phyloP scores from a whole-genome alignment of 169 alveolate species.

The Eimeria nieschulzi region DNA sequence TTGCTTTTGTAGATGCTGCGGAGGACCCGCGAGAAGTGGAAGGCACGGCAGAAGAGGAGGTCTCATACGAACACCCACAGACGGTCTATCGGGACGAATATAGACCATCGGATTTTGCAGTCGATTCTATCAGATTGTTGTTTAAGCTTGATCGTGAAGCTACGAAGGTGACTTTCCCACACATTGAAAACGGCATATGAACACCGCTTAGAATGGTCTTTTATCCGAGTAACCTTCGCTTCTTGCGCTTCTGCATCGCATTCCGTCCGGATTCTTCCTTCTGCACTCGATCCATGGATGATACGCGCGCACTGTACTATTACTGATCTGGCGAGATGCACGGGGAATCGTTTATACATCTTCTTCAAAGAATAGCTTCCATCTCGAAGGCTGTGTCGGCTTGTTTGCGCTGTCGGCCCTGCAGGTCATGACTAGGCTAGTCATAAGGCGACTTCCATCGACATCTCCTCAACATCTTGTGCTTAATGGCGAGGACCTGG shows the following conservation, averaged over 20 bases:
- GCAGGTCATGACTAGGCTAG: slow-evolving; percentile 78
- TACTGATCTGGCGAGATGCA: background rate
- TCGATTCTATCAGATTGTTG: background rate
- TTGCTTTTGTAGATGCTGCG: background rate
- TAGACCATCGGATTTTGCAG: slow-evolving; percentile 9
- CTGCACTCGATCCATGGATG: no score
- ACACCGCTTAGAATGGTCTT: no score
- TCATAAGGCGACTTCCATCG: slow-evolving; percentile 35
- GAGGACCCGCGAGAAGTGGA: background rate
- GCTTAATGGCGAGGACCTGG: slow-evolving; percentile 89
- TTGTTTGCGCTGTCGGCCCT: slow-evolving; percentile 67
- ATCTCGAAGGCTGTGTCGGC: background rate
- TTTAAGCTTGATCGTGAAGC: slow-evolving; percentile 8
- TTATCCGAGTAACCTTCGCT: background rate
- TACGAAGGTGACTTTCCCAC: slow-evolving; percentile 29
- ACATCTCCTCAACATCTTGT: slow-evolving; percentile 84
- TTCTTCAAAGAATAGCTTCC: background rate
- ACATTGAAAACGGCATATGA: no score
- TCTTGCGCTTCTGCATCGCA: slow-evolving; percentile 9
- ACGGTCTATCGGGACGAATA: slow-evolving; percentile 3
- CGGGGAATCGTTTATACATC: background rate
- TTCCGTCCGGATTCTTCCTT: background rate
- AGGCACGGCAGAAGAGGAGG: background rate
- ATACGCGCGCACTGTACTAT: background rate
- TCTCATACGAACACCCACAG: background rate